Evolutionary conservation across 805 yeast genomes (phyloP).

Genomic region (Candida loeiensis): DNA sequence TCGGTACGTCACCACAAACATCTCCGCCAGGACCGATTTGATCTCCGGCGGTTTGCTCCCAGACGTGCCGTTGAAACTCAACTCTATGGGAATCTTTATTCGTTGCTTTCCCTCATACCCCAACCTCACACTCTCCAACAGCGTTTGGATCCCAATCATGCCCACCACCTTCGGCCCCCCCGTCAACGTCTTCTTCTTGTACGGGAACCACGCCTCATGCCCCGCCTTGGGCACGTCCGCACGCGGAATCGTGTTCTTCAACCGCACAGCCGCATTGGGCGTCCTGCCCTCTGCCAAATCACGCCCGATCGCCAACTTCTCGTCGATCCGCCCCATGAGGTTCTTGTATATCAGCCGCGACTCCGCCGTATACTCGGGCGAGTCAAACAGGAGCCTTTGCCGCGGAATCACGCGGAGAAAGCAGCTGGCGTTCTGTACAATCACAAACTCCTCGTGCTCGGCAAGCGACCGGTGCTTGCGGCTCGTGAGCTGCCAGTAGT

Average conservation of each 20-base stretch:
- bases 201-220: slow-evolving; percentile 5
- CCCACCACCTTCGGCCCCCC: slow-evolving; percentile 23
- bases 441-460: slow-evolving; percentile 21
- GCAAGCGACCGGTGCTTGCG: slow-evolving; percentile 5
- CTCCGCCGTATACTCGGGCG: slow-evolving; percentile 10
- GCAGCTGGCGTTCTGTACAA: slow-evolving; percentile 22
- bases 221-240: background rate
- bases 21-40: slow-evolving; percentile 22
- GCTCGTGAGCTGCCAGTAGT: slow-evolving; percentile 14
- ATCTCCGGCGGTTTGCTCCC: slow-evolving; percentile 21
- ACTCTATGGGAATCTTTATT: slow-evolving; percentile 14
- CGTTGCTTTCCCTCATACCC: slow-evolving; percentile 15
- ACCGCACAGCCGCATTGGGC: background rate
- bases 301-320: slow-evolving; percentile 16
- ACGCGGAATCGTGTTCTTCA: background rate
- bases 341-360: slow-evolving; percentile 16
- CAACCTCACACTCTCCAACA: slow-evolving; percentile 13
- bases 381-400: slow-evolving; percentile 2
- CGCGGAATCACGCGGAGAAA: slow-evolving; percentile 22
- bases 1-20: slow-evolving; percentile 29
- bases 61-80: slow-evolving; percentile 12
- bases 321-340: slow-evolving; percentile 15
- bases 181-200: slow-evolving; percentile 20
- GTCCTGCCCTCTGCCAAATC: slow-evolving; percentile 10
- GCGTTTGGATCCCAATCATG: slow-evolving; percentile 16